Evolutionary conservation across 805 yeast genomes (phyloP).

Genomic region (Ogataea methanolica): DNA sequence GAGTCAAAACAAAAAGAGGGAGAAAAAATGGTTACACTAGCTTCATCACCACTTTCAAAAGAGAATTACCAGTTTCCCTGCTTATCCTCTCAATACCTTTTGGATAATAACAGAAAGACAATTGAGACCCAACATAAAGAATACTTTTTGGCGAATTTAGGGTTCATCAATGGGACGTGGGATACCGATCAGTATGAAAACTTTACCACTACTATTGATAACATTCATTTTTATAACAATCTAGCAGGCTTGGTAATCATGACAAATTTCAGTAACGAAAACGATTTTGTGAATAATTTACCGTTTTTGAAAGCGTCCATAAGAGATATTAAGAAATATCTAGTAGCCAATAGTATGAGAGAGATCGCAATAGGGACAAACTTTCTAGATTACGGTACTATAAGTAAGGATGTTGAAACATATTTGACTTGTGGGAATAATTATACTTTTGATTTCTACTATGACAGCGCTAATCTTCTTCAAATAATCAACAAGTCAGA

Average conservation of each 20-base stretch:
- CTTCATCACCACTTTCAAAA: background rate
- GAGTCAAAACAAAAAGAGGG: background rate
- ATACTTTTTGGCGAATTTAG: conserved; percentile 14
- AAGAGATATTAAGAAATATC: conserved; percentile 75
- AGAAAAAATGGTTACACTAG: background rate
- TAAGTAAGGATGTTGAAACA: background rate
- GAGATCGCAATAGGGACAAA: conserved; percentile 34
- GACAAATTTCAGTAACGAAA: conserved; percentile 62
- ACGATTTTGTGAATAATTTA: conserved; percentile 60
- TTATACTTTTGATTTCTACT: conserved; percentile 13
- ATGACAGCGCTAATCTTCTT: background rate
- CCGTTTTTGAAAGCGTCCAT: conserved; percentile 88
- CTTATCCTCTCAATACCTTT: conserved; percentile 4
- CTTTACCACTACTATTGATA: conserved; percentile 73
- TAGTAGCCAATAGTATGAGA: conserved; percentile 34
- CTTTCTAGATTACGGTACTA: background rate
- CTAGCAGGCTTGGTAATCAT: conserved; percentile 87
- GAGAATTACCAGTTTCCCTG: conserved; percentile 5
- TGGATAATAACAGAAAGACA: conserved; percentile 7
- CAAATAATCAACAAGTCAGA: background rate
- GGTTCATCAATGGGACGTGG: conserved; percentile 14
- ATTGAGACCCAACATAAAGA: conserved; percentile 8
- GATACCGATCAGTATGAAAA: conserved; percentile 47
- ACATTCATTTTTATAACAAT: conserved; percentile 61
- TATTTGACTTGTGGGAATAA: conserved; percentile 14